A percentile compares a stretch with the other conserved stretches of the same genome.
Evolutionary conservation across 805 yeast species (phyloP).

Genomic region (Pichia cephalocereana): DNA sequence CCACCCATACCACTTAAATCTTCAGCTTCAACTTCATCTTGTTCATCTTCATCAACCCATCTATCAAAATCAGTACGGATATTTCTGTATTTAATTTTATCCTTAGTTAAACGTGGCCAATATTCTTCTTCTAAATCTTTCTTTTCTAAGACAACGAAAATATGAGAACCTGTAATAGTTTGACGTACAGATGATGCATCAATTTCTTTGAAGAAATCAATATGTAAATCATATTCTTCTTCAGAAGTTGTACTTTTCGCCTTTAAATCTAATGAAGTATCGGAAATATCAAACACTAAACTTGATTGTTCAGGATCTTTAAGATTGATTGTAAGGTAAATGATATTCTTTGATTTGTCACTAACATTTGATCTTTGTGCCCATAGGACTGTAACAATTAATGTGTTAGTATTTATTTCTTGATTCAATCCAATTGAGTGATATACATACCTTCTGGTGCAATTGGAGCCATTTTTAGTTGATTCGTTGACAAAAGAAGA

Average conservation of each 20-base stretch:
- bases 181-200: constrained; percentile 55
- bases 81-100: constrained; percentile 67
- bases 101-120: constrained; percentile 95
- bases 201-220: constrained; percentile 72
- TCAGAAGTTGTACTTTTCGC: constrained; percentile 41
- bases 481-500: neutral
- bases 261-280: constrained; percentile 41
- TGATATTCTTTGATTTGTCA: constrained; percentile 62
- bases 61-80: constrained; percentile 92
- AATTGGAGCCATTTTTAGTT: constrained; percentile 16
- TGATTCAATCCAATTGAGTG: neutral
- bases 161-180: constrained; percentile 52
- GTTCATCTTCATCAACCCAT: constrained; percentile 99
- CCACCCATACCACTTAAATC: constrained; percentile 9
- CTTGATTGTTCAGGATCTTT: constrained; percentile 44
- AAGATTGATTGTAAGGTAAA: constrained; percentile 66
- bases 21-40: constrained; percentile 55
- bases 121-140: constrained; percentile 58
- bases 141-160: constrained; percentile 62
- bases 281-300: constrained; percentile 44
- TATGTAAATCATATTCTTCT: constrained; percentile 43
- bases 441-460: constrained; percentile 27
- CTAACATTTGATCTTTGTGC: constrained; percentile 88
- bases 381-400: constrained; percentile 55
- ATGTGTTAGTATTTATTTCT: constrained; percentile 2